phyloP scores from a whole-genome alignment of 441 rosid species.

The Adansonia rubrostipa region DNA sequence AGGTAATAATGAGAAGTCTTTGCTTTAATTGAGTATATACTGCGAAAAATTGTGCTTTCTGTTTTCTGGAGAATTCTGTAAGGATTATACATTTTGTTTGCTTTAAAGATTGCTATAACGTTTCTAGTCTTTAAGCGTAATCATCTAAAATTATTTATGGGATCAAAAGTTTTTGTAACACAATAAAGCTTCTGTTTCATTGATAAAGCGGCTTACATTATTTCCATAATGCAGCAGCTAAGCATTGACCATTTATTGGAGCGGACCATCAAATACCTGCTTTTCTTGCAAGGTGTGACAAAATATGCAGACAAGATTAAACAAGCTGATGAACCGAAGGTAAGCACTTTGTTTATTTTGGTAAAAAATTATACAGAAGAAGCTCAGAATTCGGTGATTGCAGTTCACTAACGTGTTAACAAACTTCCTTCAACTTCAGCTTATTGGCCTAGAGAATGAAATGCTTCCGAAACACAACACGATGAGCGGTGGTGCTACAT shows the following conservation, averaged over 20 bases:
- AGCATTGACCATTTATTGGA: slow-evolving; percentile 86
- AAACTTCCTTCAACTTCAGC: slow-evolving; percentile 40
- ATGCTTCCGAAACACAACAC: slow-evolving; percentile 42
- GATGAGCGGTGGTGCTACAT: slow-evolving; percentile 56
- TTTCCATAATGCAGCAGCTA: slow-evolving; percentile 55
- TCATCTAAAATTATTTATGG: not conserved
- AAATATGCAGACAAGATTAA: slow-evolving; percentile 80
- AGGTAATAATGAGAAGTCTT: slow-evolving; percentile 51
- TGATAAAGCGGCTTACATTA: not conserved
- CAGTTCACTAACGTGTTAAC: slow-evolving; percentile 26
- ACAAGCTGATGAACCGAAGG: slow-evolving; percentile 69
- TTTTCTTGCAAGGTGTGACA: slow-evolving; percentile 83
- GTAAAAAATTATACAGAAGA: not conserved
- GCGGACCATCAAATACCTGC: slow-evolving; percentile 80
- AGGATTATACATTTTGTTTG: not conserved
- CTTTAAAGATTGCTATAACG: not conserved
- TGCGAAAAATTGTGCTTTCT: not conserved
- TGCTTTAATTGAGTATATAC: slow-evolving; percentile 17
- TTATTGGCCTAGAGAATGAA: slow-evolving; percentile 48
- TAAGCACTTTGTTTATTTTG: slow-evolving; percentile 30
- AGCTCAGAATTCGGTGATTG: slow-evolving; percentile 9
- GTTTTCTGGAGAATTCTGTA: not conserved
- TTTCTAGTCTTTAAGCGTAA: not conserved
- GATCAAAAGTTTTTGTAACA: no score
- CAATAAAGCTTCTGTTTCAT: slow-evolving; percentile 4